A percentile compares a stretch with the other conserved stretches of the same genome.
Conservation (phyloP, 2,329 filamentous ascomycete species). For the Sclerotinia minor region DNA sequence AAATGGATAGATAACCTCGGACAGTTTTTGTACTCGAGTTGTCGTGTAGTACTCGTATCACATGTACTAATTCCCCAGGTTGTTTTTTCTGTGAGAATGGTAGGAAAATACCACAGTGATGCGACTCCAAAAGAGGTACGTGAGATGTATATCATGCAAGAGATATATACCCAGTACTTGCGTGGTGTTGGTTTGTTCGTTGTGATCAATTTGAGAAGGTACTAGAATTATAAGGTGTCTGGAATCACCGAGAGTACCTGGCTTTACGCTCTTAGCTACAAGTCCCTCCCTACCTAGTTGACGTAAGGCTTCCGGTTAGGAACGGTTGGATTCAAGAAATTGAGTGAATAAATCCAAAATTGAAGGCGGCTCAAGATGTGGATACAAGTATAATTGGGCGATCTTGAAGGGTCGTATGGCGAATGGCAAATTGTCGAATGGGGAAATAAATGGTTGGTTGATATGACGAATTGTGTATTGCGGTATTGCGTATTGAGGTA, state of each 20-base stretch:
- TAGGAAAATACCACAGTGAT: not conserved
- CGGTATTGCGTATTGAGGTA: not conserved
- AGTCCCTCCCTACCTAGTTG: not conserved
- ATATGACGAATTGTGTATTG: not conserved
- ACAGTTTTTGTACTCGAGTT: too few species aligned
- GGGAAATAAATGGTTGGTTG: not conserved
- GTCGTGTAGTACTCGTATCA: not conserved
- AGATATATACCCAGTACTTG: not conserved
- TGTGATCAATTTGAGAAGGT: not conserved
- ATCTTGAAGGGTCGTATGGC: slow-evolving; percentile 11
- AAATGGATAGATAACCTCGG: not conserved
- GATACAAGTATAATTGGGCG: not conserved
- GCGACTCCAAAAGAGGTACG: not conserved
- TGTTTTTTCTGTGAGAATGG: not conserved
- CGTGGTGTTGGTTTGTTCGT: not conserved
- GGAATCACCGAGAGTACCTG: not conserved
- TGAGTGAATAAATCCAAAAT: slow-evolving; percentile 1
- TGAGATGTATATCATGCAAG: not conserved
- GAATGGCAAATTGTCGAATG: not conserved
- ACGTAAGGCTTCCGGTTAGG: not conserved
- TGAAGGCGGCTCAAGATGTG: slow-evolving; percentile 15
- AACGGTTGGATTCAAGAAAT: slow-evolving; percentile 12
- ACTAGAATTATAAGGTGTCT: not conserved
- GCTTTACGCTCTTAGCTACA: not conserved
- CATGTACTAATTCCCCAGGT: not conserved